These are phyloP conservation scores for Cercospora sojina DNA, from an alignment of 2,329 filamentous ascomycete genomes.

Conservation along the genomic window DNA sequence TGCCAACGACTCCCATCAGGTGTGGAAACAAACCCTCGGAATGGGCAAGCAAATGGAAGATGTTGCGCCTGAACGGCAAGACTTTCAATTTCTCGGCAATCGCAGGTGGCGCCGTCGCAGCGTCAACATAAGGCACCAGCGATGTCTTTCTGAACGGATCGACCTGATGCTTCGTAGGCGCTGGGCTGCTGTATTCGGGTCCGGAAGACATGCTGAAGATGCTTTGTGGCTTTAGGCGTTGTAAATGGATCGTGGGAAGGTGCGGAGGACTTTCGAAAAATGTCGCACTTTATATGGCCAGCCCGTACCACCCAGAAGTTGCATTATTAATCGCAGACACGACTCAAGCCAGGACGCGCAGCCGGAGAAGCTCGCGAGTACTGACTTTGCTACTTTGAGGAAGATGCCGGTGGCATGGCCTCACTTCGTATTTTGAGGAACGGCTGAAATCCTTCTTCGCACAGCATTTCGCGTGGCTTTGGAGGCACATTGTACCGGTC, in stretches of 20 bases:
- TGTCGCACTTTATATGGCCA: background rate
- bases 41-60: background rate
- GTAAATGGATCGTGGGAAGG: background rate
- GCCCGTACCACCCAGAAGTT: background rate
- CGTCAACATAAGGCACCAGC: background rate
- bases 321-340: background rate
- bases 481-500: background rate
- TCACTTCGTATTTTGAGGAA: background rate
- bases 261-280: background rate
- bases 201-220: background rate
- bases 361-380: background rate
- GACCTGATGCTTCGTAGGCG: background rate
- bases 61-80: background rate
- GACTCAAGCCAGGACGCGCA: background rate
- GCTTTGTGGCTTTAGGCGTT: background rate
- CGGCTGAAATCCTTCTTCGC: background rate
- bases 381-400: background rate
- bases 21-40: background rate
- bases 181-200: background rate
- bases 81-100: slow-evolving; percentile 1
- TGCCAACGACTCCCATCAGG: background rate
- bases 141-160: slow-evolving; percentile 1
- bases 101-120: background rate
- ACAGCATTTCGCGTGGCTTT: background rate
- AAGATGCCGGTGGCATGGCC: background rate